A percentile compares a stretch with the other conserved stretches of the same genome.
Conservation (phyloP, 495 filamentous ascomycete species). For the Penicillium bovifimosum region DNA sequence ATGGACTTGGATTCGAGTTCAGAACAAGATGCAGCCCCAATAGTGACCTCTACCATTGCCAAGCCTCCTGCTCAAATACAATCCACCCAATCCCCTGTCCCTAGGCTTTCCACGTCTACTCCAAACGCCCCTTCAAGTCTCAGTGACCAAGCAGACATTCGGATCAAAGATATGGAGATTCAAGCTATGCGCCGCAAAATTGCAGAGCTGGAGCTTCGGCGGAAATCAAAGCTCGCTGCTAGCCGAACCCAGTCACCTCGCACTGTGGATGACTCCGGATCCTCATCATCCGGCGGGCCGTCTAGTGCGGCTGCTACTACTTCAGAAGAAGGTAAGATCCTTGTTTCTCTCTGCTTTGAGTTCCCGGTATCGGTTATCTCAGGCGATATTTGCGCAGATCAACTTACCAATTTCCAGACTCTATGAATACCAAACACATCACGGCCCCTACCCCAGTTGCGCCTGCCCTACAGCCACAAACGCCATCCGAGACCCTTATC, state of each 20-base stretch:
- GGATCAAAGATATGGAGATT: conserved; percentile 62
- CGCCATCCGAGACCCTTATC: not conserved
- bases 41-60: not conserved
- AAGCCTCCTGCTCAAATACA: conserved; percentile 10
- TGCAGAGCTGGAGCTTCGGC: conserved; percentile 66
- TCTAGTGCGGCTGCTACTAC: conserved; percentile 5
- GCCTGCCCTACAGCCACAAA: not conserved
- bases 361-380: too few relatives aligned
- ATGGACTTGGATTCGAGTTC: conserved; percentile 31
- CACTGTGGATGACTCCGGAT: conserved; percentile 13
- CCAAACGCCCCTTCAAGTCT: conserved; percentile 28
- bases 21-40: conserved; percentile 5
- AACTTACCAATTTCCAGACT: not conserved
- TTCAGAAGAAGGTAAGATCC: not conserved
- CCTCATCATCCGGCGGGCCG: conserved; percentile 16
- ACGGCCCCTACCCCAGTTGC: too few relatives aligned
- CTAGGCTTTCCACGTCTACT: conserved; percentile 30
- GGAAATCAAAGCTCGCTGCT: conserved; percentile 48
- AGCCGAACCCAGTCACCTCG: conserved; percentile 35
- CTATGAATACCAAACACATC: not conserved
- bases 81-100: conserved; percentile 4
- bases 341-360: not conserved
- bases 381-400: not conserved
- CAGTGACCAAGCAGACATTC: conserved; percentile 53
- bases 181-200: conserved; percentile 70